Base-by-base conservation (phyloP, 305 asterid species). In the Fraxinus ornus region DNA sequence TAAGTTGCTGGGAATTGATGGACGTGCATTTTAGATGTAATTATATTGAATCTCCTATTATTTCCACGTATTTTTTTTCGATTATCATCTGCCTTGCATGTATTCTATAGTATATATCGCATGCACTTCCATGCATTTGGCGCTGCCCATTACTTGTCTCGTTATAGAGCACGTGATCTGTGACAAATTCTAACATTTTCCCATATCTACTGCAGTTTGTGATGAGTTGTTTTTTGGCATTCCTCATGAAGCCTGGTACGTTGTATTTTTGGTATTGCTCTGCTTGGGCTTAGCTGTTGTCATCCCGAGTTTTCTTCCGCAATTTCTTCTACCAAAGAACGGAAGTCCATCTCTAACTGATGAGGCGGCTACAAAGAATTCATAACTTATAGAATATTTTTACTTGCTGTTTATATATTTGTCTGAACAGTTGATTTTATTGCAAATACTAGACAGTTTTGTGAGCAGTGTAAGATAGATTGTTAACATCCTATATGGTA, bases 201-300 rank as follows among this genome's bases (percentile, higher is more conserved):
- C 73, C 15, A 15, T 78, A 75, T 80, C 32, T 76, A 39, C 84
- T 86, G 83, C 98, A 95, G 99, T 94, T 85, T 95, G 99, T 83
- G 98, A 94, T 83, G 97, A 95, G 85, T 86, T 94, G 85, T 80
- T 92, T 81, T 76, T 94, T 77, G 98, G 99, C 78, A 94, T 95
- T 80, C 96, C 99, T 74, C 90, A 88, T 52, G 83, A 91, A 83
- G 94, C 95, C 76, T 93, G 98, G 98, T 86, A 86, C 39, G 93
- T 95, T 15, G 94, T 85, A 41, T 83, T 85, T 80, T 62, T 93
- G 84, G 93, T 85, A 62, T 70, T 92, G 78, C 75, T 90, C 73
- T 90, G 97, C 88, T 85, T 93, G 91, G 91, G 84, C 57, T 64
- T 92, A 66, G 93, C 96, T 44, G 87, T 90, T 82, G 87, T 86